Base-by-base conservation (phyloP, 352 stramenopile species). In the Phytophthora chlamydospora region DNA sequence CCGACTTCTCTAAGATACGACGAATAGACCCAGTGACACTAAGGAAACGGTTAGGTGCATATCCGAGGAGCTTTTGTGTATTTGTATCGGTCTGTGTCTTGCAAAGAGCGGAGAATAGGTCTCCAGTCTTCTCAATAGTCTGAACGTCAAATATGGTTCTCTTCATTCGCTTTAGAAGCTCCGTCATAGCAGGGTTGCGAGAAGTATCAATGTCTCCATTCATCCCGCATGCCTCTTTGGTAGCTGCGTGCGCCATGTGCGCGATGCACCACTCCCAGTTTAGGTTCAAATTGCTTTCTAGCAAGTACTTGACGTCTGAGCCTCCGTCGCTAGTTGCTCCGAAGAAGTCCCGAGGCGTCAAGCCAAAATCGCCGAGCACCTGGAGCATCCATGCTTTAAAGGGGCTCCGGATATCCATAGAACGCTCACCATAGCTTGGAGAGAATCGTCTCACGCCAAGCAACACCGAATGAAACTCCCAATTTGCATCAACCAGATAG, bases 91-190 rank as follows among this genome's bases (percentile, higher is more conserved):
- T 47, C n/a, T 34, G 21, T 1, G 32, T 40, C 39, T 27, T 27
- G n/a, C 52, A 61, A 32, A 61, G 32, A 16, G 13, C 32, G 13
- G 21, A 6, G 24, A 61, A 61, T 16, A 61, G 29, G 17, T 61
- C 42, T 14, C 52, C 52, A 31, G 21, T 61, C 14, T 39, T 34
- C 17, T 52, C 41, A 16, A 61, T 13, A 14, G 42, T 16, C 9
- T 33, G 52, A 13, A 53, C 41, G 5, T 61, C 6, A 33, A 6
- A 61, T 29, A 61, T 61, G 1, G 42, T 52, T 24, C 6, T 16
- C 41, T n/a, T 47, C 41, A 31, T 9, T 16, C 32, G 41, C 32
- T 34, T 47, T 34, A 47, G 39, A 17, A 61, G 24, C 16, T 32
- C 3, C 13, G 33, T 46, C 19, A 47, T 53, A 21, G 13, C 42